These are phyloP conservation scores for Bothriochloa decipiens DNA, from an alignment of 176 grass and related monocot genomes.

Conservation along the genomic window DNA sequence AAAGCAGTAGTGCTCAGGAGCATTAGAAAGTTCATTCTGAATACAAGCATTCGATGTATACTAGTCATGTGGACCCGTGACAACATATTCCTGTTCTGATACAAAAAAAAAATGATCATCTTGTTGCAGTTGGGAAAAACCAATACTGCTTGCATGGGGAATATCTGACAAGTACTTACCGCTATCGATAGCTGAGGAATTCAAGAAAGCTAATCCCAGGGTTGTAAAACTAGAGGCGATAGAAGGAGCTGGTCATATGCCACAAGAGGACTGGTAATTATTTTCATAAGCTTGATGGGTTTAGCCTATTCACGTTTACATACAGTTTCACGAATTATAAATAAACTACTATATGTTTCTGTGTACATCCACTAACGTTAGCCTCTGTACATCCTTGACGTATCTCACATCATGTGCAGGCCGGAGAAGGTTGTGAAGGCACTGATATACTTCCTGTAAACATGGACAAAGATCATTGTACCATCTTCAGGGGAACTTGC, in stretches of 20 bases:
- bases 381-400: not conserved
- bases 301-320: not conserved
- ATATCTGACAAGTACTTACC: slow-evolving; percentile 85
- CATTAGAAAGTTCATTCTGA: slow-evolving; percentile 32
- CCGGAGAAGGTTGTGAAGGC: slow-evolving; percentile 85
- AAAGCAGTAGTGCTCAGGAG: not conserved
- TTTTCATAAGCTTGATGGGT: not conserved
- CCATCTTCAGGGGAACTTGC: not conserved
- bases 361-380: not conserved
- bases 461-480: not conserved
- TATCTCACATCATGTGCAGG: slow-evolving; percentile 49
- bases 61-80: slow-evolving; percentile 14
- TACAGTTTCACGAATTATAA: not conserved
- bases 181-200: slow-evolving; percentile 77
- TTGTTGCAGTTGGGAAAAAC: slow-evolving; percentile 77
- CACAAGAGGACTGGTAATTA: slow-evolving; percentile 89
- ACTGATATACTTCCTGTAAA: slow-evolving; percentile 62
- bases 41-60: not conserved
- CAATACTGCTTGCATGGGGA: slow-evolving; percentile 84
- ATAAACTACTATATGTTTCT: not conserved
- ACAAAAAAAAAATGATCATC: not conserved
- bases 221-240: slow-evolving; percentile 68
- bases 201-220: slow-evolving; percentile 67
- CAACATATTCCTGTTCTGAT: not conserved
- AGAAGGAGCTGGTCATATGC: slow-evolving; percentile 97